Base-by-base conservation (phyloP, 148 eudicot species). In the Vaccinium macrocarpon region DNA sequence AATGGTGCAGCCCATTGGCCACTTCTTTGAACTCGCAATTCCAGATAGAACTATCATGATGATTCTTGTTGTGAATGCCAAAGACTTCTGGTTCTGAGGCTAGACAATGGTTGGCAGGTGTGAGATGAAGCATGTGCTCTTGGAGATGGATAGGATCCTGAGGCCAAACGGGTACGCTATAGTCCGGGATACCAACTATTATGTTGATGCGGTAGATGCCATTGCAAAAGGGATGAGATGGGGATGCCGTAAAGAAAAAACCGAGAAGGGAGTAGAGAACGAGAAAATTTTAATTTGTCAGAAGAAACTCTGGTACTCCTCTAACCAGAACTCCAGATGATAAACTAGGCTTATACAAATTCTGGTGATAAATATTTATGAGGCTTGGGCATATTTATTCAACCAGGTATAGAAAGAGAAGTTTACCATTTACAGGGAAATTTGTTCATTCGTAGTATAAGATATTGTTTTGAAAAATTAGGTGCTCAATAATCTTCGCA, bases 71-170 rank as follows among this genome's bases (percentile, higher is more conserved):
- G 14, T 81, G 42, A 42, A 9, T 25, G 16, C 56, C 32, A n/a
- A 19, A 25, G 16, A 8, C 19, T 46, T 64, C n/a, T 64, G 75
- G 56, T 64, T 48, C 55, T 81, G 74, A 81, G n/a, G 9, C 49
- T 64, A 35, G 29, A 62, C 13, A 62, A 62, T 50, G 13, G 19
- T 81, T 81, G 55, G 82, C 92, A 96, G 99, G 89, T 96, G 99
- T 78, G 98, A 96, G 13, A 91, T 93, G 94, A 96, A 96, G 90
- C 87, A 88, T 64, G 94, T 96, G 68, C 89, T 96, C 56, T 87
- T 96, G 89, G 99, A 96, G 88, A 96, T 96, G 99, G 99, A 96
- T 84, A 93, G 99, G 66, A 94, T 96, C 73, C 88, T 96, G 52
- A 90, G 99, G 32, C 99, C 99, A 48, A 85, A 88, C 6, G 99